Base-by-base conservation (phyloP, 1,139 yeast species). In the Scheffersomyces quercinus region DNA sequence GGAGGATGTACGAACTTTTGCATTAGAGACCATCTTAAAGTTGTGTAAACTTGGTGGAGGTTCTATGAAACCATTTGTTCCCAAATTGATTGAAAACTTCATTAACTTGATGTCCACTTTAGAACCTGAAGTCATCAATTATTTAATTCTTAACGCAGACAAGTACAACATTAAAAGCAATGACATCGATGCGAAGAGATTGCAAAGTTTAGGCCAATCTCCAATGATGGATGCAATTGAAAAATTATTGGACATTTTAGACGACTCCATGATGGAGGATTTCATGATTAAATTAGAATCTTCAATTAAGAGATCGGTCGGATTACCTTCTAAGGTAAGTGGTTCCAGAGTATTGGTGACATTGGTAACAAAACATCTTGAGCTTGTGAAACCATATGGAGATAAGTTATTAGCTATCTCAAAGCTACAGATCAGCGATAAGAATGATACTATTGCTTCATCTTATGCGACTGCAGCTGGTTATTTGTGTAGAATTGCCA, bases 171-270 rank as follows among this genome's bases (percentile, higher is more conserved):
- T 90, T 46, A 83, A 84, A 39, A 72, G 81, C 15, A 79, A 79
- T 49, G 87, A 82, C 35, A 81, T 91, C 49, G 98, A 93, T 64
- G 82, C 88, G 0, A 82, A 83, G 40, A 76, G 98, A 55, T 68
- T 86, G 47, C 85, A 82, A 47, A 80, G 87, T 42, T 75, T 93
- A 37, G 83, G 95, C 0, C 74, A 77, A 24, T 90, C 97, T 0
- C 97, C 98, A 0, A 77, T 91, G 70, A 88, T 90, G 93, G 91
- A 85, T 46, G 86, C 96, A 0, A 75, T 91, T 43, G 97, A 90
- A 52, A 79, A 75, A 40, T 64, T 91, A 53, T 67, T 90, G 46
- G 85, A 79, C 41, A 62, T 75, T 35, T 59, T 85, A 10, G 86
- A 83, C 57, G 81, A 73, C 29, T 62, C 66, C 0, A 60, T 73